Evolutionary conservation across 306 rosid genomes (phyloP).

Genomic region (Acacia confusa): DNA sequence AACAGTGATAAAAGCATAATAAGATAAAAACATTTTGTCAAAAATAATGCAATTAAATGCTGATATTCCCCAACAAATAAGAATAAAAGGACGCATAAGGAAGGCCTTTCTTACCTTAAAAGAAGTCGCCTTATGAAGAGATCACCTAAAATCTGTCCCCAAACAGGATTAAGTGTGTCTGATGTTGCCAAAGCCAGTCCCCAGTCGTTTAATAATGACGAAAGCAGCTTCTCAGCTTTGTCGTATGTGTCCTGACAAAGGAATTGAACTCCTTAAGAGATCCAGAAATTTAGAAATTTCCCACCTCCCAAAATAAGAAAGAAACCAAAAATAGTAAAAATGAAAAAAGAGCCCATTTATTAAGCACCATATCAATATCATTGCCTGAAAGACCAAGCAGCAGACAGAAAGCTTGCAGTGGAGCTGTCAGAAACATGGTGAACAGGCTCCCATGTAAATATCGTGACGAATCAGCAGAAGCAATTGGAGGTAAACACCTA

Average conservation of each 20-base stretch:
- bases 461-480: slow-evolving; percentile 42
- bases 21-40: not conserved
- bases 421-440: slow-evolving; percentile 91
- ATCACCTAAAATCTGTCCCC: slow-evolving; percentile 82
- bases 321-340: slow-evolving; percentile 12
- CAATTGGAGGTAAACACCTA: slow-evolving; percentile 46
- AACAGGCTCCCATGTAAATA: slow-evolving; percentile 75
- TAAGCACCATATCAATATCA: slow-evolving; percentile 71
- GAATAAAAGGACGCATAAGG: not conserved
- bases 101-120: slow-evolving; percentile 58
- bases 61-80: not conserved
- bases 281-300: slow-evolving; percentile 17
- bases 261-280: slow-evolving; percentile 30
- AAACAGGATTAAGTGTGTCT: slow-evolving; percentile 71
- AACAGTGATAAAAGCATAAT: not conserved
- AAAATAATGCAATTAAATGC: not conserved
- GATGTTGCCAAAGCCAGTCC: slow-evolving; percentile 61
- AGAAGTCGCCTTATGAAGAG: slow-evolving; percentile 90
- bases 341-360: not conserved
- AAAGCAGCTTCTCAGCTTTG: slow-evolving; percentile 77
- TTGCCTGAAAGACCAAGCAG: slow-evolving; percentile 72
- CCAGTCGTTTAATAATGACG: slow-evolving; percentile 66
- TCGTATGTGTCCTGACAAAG: slow-evolving; percentile 63
- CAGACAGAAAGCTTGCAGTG: slow-evolving; percentile 84
- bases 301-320: slow-evolving; percentile 19